A percentile compares a stretch with the other conserved stretches of the same genome.
phyloP scores from a whole-genome alignment of 441 rosid species.

The Jatropha multifida region DNA sequence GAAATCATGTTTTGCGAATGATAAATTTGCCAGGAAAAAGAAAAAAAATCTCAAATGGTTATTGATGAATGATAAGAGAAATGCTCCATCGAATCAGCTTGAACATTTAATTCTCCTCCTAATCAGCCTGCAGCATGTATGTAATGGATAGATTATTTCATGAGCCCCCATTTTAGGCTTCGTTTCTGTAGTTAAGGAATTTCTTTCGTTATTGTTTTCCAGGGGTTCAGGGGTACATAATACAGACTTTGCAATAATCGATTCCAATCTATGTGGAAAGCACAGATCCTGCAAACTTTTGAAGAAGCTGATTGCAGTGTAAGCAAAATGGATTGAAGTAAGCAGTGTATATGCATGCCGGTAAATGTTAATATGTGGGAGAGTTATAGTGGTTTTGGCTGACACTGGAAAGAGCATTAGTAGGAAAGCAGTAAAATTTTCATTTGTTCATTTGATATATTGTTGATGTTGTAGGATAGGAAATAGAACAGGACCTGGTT shows the following conservation, averaged over 20 bases:
- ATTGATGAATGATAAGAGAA: background rate
- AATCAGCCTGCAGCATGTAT: background rate
- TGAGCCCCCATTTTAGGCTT: background rate
- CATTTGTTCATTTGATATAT: background rate
- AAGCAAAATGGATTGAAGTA: background rate
- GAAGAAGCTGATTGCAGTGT: background rate
- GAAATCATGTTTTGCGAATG: background rate
- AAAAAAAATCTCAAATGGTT: no score
- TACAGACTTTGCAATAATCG: background rate
- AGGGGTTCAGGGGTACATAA: constrained; percentile 12
- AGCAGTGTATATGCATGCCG: background rate
- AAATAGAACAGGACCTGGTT: background rate
- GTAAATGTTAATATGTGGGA: background rate
- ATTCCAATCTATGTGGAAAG: background rate
- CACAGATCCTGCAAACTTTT: constrained; percentile 9
- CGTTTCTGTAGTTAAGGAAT: background rate
- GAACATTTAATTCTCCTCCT: background rate
- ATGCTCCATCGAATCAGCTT: background rate
- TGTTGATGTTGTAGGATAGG: no score
- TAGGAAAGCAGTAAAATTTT: constrained; percentile 1
- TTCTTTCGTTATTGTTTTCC: background rate
- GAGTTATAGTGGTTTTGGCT: background rate
- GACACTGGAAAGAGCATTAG: constrained; percentile 5
- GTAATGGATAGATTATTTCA: background rate
- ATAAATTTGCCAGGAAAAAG: background rate